phyloP scores from a whole-genome alignment of 1,284 basidiomycete species.

The Pisolithus thermaeus region DNA sequence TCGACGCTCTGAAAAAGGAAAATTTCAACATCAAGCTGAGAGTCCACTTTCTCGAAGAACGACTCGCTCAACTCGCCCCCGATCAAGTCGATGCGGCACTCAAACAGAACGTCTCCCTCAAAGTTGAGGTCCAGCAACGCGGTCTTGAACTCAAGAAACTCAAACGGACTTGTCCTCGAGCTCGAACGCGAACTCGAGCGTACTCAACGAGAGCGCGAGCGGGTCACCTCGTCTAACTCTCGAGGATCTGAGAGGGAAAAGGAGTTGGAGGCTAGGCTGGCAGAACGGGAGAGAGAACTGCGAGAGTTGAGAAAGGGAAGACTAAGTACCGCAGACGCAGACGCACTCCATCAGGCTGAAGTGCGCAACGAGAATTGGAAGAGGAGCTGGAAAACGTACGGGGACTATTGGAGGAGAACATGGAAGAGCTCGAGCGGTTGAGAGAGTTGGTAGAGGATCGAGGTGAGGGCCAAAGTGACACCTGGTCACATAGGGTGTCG shows the following conservation, averaged over 20 bases:
- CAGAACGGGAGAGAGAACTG: constrained; percentile 64
- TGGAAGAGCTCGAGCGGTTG: constrained; percentile 67
- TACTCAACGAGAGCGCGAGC: constrained; percentile 50
- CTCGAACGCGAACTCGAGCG: constrained; percentile 75
- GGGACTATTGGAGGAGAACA: constrained; percentile 67
- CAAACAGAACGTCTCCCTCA: constrained; percentile 92
- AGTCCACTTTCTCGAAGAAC: constrained; percentile 90
- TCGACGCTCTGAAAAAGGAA: constrained; percentile 91
- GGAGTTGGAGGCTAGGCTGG: constrained; percentile 64
- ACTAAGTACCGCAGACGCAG: constrained; percentile 38
- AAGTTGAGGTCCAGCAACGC: constrained; percentile 87
- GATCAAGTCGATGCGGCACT: constrained; percentile 89
- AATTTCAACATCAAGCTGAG: constrained; percentile 93
- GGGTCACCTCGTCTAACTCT: constrained; percentile 25
- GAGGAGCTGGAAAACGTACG: constrained; percentile 63
- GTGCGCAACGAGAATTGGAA: constrained; percentile 59
- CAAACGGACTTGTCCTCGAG: constrained; percentile 82
- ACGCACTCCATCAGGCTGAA: constrained; percentile 48
- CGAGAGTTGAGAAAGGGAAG: constrained; percentile 52
- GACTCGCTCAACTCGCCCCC: constrained; percentile 80
- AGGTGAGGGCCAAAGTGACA: constrained; percentile 33
- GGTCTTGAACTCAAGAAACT: constrained; percentile 91
- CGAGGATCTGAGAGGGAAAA: constrained; percentile 49
- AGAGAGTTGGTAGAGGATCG: constrained; percentile 54
- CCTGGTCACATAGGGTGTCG: constrained; percentile 43